Evolutionary conservation across 768 basidiomycete genomes (phyloP), one percentile per base, ranked within the genome.

Genomic region (Boletus pseudo-olivaceus): DNA sequence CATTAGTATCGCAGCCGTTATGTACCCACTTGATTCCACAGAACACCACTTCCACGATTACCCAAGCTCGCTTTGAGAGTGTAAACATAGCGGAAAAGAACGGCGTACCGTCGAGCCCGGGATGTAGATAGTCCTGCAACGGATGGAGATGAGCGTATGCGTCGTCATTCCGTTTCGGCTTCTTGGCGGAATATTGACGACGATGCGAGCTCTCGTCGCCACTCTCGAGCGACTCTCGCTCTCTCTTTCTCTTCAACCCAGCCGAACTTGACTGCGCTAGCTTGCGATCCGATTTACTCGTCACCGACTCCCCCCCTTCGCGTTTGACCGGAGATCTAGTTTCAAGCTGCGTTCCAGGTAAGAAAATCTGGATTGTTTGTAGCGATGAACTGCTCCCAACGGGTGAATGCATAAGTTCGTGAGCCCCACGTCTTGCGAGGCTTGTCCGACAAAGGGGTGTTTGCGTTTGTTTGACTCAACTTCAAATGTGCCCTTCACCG

Each of bases 1-100:
- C 19, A 7, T 12, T 7, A 5, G 17, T 7, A 33, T 44, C 4
- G 6, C 10, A 9, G 2, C 17, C 23, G 15, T 7, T n/a, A 11
- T 17, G 45, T 15, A 57, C 77, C 50, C 57, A 90, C 90, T 92
- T 94, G 46, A 93, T 90, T 8, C 92, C 91, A 62, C 89, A 92
- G 59, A 93, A 91, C 14, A 92, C 59, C 23, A 93, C 90, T 93
- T 27, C 47, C 17, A 30, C 27, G 15, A 17, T 30, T n/a, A 3
- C 23, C 6, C 41, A 47, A 26, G 42, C 4, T 53, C 15, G 6
- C 43, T 38, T 20, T 39, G 17, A 48, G 51, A 19, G 20, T 19
- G 17, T 38, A 43, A 33, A 19, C 9, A 20, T 4, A 20, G 7
- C 0, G 35, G 49, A 40, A 61, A 34, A 14, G 23, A n/a, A 44